Evolutionary conservation across 1,284 basidiomycete species (phyloP), one percentile per base, ranked within the genome.

Genomic region (Sutorius eximius): DNA sequence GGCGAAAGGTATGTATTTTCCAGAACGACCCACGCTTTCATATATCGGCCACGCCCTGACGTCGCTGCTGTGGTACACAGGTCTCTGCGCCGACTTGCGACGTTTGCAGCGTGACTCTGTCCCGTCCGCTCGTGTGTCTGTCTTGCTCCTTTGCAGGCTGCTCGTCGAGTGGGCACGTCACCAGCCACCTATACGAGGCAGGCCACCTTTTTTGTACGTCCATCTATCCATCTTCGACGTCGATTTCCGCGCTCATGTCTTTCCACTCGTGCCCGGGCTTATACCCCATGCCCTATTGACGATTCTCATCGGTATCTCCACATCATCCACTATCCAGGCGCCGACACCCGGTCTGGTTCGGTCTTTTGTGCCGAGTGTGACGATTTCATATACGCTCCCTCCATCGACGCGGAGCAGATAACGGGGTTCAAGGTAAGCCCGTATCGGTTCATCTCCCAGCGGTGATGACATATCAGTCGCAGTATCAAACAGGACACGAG

Each of bases 71-170:
- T 37, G 16, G 32, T 29, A 34, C 32, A 0, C 41, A 77, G 77
- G 60, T 76, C 22, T 59, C 76, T 1, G 63, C 75, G 24, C 89
- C 91, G 10, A 71, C 77, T 8, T 94, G 92, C 66, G 79, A 79
- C 11, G 78, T 76, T 9, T 95, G 92, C 65, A 68, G 75, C 5
- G 55, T 78, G 0, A 65, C 83, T 0, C 74, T 92, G 20, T 73
- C 82, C 3, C 77, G 89, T 16, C 90, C 91, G 1, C 87, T 89
- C 68, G 84, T 83, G 9, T 95, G 92, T 63, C 73, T 94, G 11
- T 82, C 87, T n/a, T 95, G 92, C 66, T 66, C 82, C 5, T 89
- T 80, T 64, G 77, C 83, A 27, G 91, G 88, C 8, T 95, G 92
- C 63, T 89, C 86, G 89, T 60, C 67, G 18, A 75, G 73, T 48